phyloP scores from a whole-genome alignment of 164 flowering plant species.

The Amborella trichopoda region DNA sequence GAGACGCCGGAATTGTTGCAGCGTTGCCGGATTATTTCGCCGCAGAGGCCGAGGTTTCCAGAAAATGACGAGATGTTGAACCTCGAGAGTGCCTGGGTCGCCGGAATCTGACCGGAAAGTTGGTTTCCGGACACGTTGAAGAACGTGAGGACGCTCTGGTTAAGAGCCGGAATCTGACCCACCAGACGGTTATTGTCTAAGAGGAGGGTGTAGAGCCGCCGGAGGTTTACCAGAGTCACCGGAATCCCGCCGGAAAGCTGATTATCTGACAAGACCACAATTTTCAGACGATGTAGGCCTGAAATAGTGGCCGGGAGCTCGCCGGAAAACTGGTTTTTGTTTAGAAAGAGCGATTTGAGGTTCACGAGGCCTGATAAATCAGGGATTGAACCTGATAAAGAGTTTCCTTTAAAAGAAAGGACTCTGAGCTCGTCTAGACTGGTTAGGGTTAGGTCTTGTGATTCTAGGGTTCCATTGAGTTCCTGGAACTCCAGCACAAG shows the following conservation, averaged over 20 bases:
- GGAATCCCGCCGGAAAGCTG: constrained; percentile 62
- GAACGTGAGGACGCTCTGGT: constrained; percentile 48
- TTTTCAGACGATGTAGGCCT: constrained; percentile 50
- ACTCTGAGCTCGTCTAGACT: constrained; percentile 72
- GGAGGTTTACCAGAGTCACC: constrained; percentile 20
- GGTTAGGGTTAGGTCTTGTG: constrained; percentile 20
- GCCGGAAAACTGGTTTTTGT: constrained; percentile 59
- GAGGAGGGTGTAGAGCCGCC: constrained; percentile 37
- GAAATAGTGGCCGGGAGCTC: constrained; percentile 50
- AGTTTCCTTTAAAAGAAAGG: constrained; percentile 66
- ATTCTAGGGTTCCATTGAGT: constrained; percentile 41
- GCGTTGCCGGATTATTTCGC: constrained; percentile 26
- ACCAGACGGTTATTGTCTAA: constrained; percentile 46
- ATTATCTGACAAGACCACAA: constrained; percentile 47
- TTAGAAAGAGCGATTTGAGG: constrained; percentile 65
- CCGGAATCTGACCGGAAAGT: constrained; percentile 68
- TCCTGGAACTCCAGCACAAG: constrained; percentile 53
- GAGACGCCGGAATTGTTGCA: constrained; percentile 15
- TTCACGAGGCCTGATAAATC: constrained; percentile 48
- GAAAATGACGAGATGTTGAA: constrained; percentile 57
- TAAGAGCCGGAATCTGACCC: constrained; percentile 56
- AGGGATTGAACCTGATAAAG: constrained; percentile 60
- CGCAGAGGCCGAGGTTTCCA: constrained; percentile 52
- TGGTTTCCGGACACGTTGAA: constrained; percentile 68
- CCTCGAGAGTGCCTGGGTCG: constrained; percentile 33